Base-by-base conservation (phyloP, 2,329 filamentous ascomycete species). In the Pseudonectria buxi region DNA sequence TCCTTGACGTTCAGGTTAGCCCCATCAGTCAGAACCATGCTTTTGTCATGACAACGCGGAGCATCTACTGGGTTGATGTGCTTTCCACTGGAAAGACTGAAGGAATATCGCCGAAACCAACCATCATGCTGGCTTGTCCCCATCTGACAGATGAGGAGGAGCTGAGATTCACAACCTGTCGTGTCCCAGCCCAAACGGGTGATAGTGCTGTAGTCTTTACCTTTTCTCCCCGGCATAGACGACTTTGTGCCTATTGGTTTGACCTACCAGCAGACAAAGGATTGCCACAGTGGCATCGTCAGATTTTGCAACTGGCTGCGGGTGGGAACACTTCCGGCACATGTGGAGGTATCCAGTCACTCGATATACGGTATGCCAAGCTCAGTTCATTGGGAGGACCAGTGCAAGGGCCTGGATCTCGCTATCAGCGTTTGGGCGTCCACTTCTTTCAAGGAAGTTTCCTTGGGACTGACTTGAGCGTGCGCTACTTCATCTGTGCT, bases 11-110 rank as follows among this genome's bases (percentile, higher is more conserved):
- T 2, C 66, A 67, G 43, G 47, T 57, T 7, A 73, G 72, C 38
- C 67, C 68, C 1, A 49, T 56, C 3, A 60, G 69, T 35, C 58
- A 63, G 5, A 61, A 64, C 16, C 68, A 74, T n/a, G 48, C 78
- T 2, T 74, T 79, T 37, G 59, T 84, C 9, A 58, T 85, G 29
- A 85, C 78, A 1, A 69, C 67, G 10, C 63, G 62, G 1, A 62
- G 61, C 18, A 36, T 83, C 1, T 59, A 70, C 24, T 65, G 73
- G 60, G 45, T 76, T n/a, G 61, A 68, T 31, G 49, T 73, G 11
- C 54, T 46, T 32, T 39, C 37, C 31, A 35, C 41, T 9, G 36
- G 35, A 6, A 39, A 14, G 14, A 28, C 29, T 22, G 40, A 45
- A 6, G 40, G 41, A 5, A 30, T 26, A 6, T 24, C 32, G 0